Evolutionary conservation across 441 rosid genomes (phyloP).

Genomic region (Monsonia emarginata): DNA sequence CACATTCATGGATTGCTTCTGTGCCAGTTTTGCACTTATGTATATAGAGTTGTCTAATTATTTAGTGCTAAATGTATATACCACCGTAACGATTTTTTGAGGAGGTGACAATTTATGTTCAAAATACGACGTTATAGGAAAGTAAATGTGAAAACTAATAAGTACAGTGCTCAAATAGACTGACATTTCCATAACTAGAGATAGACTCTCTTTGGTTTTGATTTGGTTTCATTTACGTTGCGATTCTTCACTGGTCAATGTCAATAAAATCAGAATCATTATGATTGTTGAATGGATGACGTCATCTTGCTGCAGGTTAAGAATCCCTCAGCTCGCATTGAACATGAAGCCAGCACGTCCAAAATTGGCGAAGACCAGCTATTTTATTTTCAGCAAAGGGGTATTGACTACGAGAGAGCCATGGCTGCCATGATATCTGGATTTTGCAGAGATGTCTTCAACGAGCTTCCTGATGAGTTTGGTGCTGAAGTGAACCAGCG

Average conservation of each 20-base stretch:
- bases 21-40: too few relatives aligned
- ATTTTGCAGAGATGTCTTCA: conserved; percentile 80
- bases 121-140: too few relatives aligned
- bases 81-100: too few relatives aligned
- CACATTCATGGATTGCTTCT: too few relatives aligned
- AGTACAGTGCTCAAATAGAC: too few relatives aligned
- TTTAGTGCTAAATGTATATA: too few relatives aligned
- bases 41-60: too few relatives aligned
- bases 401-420: conserved; percentile 81
- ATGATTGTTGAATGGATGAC: conserved; percentile 2
- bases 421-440: conserved; percentile 98
- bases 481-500: conserved; percentile 86
- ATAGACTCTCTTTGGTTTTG: neutral
- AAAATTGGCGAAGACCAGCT: conserved; percentile 91
- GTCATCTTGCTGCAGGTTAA: conserved; percentile 44
- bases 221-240: neutral
- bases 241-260: neutral
- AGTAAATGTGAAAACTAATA: too few relatives aligned
- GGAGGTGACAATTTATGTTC: too few relatives aligned
- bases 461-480: conserved; percentile 83
- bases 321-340: conserved; percentile 70
- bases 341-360: conserved; percentile 94
- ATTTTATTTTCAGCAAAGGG: conserved; percentile 96
- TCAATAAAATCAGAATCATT: neutral
- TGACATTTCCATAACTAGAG: too few relatives aligned